phyloP scores from a whole-genome alignment of 257 asterid species.

The Primulina huaijiensis region DNA sequence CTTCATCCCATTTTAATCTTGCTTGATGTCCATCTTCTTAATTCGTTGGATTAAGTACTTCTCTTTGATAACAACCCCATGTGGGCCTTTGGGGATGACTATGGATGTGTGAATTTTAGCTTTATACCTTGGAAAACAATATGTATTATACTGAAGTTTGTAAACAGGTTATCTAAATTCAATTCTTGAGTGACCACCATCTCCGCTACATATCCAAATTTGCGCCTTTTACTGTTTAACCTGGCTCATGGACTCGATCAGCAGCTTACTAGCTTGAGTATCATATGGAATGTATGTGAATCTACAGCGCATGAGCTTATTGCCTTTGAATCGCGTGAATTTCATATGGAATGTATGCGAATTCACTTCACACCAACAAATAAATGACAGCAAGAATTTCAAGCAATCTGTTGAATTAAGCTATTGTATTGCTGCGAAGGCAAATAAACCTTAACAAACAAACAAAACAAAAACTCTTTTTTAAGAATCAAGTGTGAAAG shows the following conservation, averaged over 20 bases:
- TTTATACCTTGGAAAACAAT: not conserved
- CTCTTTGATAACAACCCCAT: not conserved
- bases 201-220: no score
- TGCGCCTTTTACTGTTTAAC: no score
- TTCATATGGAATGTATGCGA: no score
- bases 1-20: conserved; percentile 8
- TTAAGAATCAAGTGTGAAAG: not conserved
- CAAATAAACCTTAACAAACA: conserved; percentile 2
- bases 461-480: not conserved
- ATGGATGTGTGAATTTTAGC: not conserved
- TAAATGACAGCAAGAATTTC: not conserved
- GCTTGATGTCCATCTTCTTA: conserved; percentile 12
- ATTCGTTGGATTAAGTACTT: conserved; percentile 1
- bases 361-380: no score
- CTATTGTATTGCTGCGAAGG: not conserved
- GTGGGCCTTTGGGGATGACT: not conserved
- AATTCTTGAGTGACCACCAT: no score
- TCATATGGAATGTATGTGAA: no score
- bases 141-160: not conserved
- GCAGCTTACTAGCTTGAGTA: no score
- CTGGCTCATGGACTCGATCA: no score
- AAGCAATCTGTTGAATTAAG: not conserved
- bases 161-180: no score
- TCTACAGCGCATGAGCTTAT: no score
- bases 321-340: no score